Evolutionary conservation across 148 eudicot genomes (phyloP), one percentile per base, ranked within the genome.

Genomic region (Heliamphora exappendiculata): DNA sequence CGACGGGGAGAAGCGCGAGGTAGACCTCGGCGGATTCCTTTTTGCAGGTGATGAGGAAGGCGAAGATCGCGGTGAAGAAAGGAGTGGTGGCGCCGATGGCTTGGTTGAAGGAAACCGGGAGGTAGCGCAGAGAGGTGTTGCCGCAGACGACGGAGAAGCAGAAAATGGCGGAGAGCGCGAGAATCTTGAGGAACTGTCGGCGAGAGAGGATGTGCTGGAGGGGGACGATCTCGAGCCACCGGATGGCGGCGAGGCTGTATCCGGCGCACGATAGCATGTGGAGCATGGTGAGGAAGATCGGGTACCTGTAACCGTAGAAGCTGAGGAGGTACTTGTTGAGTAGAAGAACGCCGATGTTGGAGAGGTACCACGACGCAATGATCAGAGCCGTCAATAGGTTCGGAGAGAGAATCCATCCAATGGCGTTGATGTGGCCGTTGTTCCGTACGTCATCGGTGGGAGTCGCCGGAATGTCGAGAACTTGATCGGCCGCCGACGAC

Each of bases 51-150:
- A 93, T 89, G 24, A 91, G 31, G 63, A 89, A 87, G 0, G 98
- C 88, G 67, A 93, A 93, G 3, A 93, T 81, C 3, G 98, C 98
- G 0, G 98, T 93, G 77, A 93, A 93, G 67, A 93, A 93, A 0
- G 98, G 98, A 0, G 98, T 93, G 0, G 98, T 93, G 0, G 98
- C 96, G 7, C 98, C 98, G 7, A 93, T 91, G 0, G 98, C 96
- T 24, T 93, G 98, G 67, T 93, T 93, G 58, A 93, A 93, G 1
- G 98, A 93, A 0, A 93, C 92, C 0, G 96, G 98, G 2, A 93
- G 83, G 84, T 87, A 93, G 19, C 87, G 83, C 0, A 93, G 76
- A 0, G 98, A 93, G 0, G 93, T 81, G 39, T 93, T 93, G 0
- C 98, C 98, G 60, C 93, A 91, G 0, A 93, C 98, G 31, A 93